A percentile compares a stretch with the other conserved stretches of the same genome.
Conservation (phyloP, 2,329 filamentous ascomycete genomes). For the Epichloe gansuensis region DNA sequence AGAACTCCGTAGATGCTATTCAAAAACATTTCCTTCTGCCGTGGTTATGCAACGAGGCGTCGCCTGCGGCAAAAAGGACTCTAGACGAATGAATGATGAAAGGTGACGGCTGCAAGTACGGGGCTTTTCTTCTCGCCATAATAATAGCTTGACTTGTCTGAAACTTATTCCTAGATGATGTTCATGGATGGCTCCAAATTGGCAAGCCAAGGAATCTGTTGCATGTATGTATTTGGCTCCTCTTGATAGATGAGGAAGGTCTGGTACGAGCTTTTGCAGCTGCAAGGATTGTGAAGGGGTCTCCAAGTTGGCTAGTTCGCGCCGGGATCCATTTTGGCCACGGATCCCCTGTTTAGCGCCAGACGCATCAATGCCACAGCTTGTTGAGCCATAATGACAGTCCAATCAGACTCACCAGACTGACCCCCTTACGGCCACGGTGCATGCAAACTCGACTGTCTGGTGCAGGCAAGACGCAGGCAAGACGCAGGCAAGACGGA, state of each 20-base stretch:
- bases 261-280: background rate
- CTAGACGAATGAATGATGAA: no score
- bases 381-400: conserved; percentile 5
- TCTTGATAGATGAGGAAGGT: background rate
- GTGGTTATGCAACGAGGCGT: background rate
- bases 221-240: background rate
- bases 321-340: conserved; percentile 1
- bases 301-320: background rate
- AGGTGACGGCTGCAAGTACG: no score
- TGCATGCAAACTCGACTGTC: no score
- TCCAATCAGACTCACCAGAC: conserved; percentile 15
- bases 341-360: conserved; percentile 12
- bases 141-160: no score
- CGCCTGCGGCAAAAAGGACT: background rate
- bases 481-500: no score
- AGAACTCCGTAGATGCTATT: background rate
- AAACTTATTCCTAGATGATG: no score
- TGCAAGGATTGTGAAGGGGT: background rate
- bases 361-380: conserved; percentile 17
- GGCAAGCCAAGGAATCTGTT: background rate
- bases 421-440: conserved; percentile 2
- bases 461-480: no score
- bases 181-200: no score
- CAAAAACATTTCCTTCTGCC: background rate
- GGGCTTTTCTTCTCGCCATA: no score